Evolutionary conservation across 2,329 filamentous ascomycete species (phyloP).

Genomic region (Fusarium hostae): DNA sequence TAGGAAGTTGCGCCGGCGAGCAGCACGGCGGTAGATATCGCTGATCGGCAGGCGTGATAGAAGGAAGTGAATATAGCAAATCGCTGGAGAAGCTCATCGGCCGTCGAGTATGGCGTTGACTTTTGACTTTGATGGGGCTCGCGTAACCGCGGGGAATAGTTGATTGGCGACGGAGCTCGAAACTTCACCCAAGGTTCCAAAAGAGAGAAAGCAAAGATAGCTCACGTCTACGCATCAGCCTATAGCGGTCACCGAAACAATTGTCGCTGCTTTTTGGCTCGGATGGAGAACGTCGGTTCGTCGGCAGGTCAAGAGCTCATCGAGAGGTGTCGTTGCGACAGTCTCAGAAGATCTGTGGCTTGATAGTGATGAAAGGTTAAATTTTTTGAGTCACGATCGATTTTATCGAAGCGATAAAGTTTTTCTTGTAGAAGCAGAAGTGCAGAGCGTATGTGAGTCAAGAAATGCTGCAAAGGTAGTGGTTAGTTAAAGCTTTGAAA

Average conservation of each 20-base stretch:
- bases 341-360: conserved; percentile 17
- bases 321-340: conserved; percentile 35
- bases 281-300: conserved; percentile 25
- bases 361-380: conserved; percentile 6
- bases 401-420: conserved; percentile 7
- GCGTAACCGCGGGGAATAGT: conserved; percentile 23
- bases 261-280: conserved; percentile 23
- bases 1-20: conserved; percentile 44
- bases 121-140: conserved; percentile 13
- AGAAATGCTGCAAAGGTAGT: conserved; percentile 42
- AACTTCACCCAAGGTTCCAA: conserved; percentile 48
- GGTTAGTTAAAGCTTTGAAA: conserved; percentile 46
- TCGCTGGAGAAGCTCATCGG: conserved; percentile 42
- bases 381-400: conserved; percentile 28
- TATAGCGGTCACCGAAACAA: conserved; percentile 38
- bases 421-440: conserved; percentile 17
- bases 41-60: conserved; percentile 34
- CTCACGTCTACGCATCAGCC: conserved; percentile 56
- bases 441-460: conserved; percentile 37
- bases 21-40: conserved; percentile 43
- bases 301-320: conserved; percentile 47
- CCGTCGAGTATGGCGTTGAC: conserved; percentile 23
- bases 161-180: conserved; percentile 35
- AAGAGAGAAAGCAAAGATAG: conserved; percentile 47
- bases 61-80: conserved; percentile 25